Evolutionary conservation across 2,329 filamentous ascomycete species (phyloP), one percentile per base, ranked within the genome.

Genomic region (Akanthomyces muscarius): DNA sequence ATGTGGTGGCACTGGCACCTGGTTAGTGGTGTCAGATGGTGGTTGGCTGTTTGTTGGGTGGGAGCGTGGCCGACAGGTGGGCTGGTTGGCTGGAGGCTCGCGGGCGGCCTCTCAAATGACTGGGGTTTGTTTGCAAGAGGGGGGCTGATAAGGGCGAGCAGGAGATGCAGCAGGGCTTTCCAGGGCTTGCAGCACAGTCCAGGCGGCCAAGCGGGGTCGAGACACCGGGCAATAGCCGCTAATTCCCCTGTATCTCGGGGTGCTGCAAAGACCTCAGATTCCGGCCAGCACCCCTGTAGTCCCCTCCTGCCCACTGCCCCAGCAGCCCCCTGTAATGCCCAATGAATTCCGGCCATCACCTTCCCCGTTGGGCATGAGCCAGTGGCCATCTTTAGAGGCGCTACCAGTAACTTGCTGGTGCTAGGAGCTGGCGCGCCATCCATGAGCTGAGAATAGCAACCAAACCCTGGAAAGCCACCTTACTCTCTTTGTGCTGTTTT

Each of bases 81-180:
- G 33, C 33, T 36, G 33, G 33, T 11, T 57, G 54, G 30, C 28
- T 57, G 54, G 41, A n/a, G 25, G 21, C 30, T 48, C n/a, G 45
- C 56, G 13, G 56, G 56, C 56, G 56, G 56, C 56, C 56, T 59
- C 56, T 21, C 56, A 45, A 59, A 48, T 48, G 44, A 41, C 56
- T 28, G 56, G 56, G 56, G 56, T 28, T 44, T 30, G 41, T 5
- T 11, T 3, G 11, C 21, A 13, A n/a, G 21, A 41, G 21, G 10
- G 51, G 51, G 23, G 51, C 33, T 53, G 33, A 54, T 41, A 36
- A 23, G 28, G 10, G 11, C 5, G 11, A 7, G n/a, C 28, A 38
- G 50, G 4, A 41, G 36, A 36, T 33, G 28, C 47, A 33, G 11
- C 23, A 42, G 36, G 52, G 33, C 23, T 41, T 53, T 23, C 23